phyloP scores from a whole-genome alignment of 2,329 filamentous ascomycete genomes.

The Fusarium illudens region DNA sequence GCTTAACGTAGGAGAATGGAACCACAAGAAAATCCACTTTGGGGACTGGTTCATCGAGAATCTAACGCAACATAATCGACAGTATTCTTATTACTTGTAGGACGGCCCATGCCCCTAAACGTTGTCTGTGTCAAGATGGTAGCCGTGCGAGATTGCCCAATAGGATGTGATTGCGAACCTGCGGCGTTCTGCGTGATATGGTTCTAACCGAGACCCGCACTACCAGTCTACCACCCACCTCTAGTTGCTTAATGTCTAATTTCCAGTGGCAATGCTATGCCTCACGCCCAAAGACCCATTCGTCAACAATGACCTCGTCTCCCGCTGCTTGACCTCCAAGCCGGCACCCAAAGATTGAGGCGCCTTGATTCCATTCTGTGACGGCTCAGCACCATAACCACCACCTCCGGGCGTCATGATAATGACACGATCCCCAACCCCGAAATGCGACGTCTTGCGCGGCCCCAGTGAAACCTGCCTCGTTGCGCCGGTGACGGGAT shows the following conservation, averaged over 20 bases:
- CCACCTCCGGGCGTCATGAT: constrained; percentile 42
- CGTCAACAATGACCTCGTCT: constrained; percentile 26
- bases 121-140: no score
- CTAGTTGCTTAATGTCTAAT: not conserved
- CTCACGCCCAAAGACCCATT: constrained; percentile 34
- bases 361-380: not conserved
- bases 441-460: constrained; percentile 34
- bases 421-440: constrained; percentile 37
- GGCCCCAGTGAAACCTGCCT: constrained; percentile 42
- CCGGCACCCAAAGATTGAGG: not conserved
- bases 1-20: no score
- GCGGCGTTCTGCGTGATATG: no score
- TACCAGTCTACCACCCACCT: no score
- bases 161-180: no score
- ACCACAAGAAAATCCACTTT: no score
- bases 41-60: no score
- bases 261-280: constrained; percentile 32
- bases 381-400: constrained; percentile 28
- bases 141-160: no score
- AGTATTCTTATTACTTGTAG: no score
- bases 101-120: no score
- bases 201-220: no score
- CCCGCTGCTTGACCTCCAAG: constrained; percentile 6
- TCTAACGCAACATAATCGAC: no score
- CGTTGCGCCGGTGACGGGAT: constrained; percentile 43